Percentiles rank a stretch among this genome's conserved stretches.
Evolutionary conservation across 306 rosid genomes (phyloP).

Genomic region (Dalbergia cochinchinensis): DNA sequence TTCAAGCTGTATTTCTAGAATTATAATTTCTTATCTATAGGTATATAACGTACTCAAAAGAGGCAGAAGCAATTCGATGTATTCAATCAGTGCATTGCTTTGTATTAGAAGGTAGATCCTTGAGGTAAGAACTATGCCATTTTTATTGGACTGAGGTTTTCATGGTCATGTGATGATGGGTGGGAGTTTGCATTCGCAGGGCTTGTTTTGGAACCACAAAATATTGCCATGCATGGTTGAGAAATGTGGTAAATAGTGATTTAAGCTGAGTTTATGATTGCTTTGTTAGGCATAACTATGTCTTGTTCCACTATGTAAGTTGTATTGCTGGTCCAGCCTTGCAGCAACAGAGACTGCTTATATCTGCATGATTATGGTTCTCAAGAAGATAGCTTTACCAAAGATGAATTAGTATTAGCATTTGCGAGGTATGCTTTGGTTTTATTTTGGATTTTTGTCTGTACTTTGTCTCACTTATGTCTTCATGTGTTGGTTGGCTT

Average conservation of each 20-base stretch:
- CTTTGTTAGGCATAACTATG: conserved; percentile 19
- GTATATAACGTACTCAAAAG: conserved; percentile 65
- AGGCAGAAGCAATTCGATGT: conserved; percentile 61
- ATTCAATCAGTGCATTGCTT: conserved; percentile 67
- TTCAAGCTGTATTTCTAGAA: conserved; percentile 21
- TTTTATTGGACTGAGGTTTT: conserved; percentile 41
- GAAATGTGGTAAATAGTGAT: conserved; percentile 56
- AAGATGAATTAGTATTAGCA: conserved; percentile 62
- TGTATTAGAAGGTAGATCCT: conserved; percentile 61
- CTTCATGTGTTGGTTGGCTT: conserved; percentile 3
- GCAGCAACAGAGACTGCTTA: conserved; percentile 65
- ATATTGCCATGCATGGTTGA: conserved; percentile 71
- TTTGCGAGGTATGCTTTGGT: conserved; percentile 58
- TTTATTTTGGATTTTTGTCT: conserved; percentile 11
- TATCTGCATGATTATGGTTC: conserved; percentile 65
- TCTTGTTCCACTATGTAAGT: conserved; percentile 14
- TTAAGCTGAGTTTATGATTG: conserved; percentile 35
- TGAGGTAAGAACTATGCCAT: conserved; percentile 53
- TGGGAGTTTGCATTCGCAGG: conserved; percentile 52
- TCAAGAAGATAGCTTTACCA: conserved; percentile 65
- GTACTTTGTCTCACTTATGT: conserved; percentile 6
- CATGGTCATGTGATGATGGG: conserved; percentile 34
- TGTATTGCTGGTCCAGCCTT: conserved; percentile 57
- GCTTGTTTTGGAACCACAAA: conserved; percentile 71
- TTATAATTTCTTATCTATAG: conserved; percentile 43